Evolutionary conservation across 2,329 filamentous ascomycete species (phyloP), one percentile per base, ranked within the genome.

Genomic region (Pezicula radicicola): DNA sequence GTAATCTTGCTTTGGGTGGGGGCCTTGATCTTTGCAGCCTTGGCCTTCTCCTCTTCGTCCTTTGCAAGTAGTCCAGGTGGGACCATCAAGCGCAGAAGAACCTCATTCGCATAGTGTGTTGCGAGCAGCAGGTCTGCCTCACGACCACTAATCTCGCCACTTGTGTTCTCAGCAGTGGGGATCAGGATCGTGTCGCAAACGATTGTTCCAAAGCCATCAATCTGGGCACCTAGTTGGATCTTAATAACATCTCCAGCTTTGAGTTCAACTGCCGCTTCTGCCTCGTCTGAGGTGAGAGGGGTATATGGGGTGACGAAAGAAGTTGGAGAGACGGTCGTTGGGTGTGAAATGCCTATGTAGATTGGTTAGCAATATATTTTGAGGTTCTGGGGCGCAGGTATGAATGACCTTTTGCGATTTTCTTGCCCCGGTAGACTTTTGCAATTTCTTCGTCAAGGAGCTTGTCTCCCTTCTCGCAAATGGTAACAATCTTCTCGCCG

Each of bases 351-450:
- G 68, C 93, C 88, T 91, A 60, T 33, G 41, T 28, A 44, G n/a
- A 49, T 28, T 9, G 42, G 55, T 63, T 53, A 62, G 66, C 55
- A 60, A 55, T 52, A 56, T 55, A 49, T 21, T 18, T 25, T 27
- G 35, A 46, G 48, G 8, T 13, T 18, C 9, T 3, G 8, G 44
- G 21, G 53, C 25, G 13, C 12, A 37, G 30, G 13, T 33, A 3
- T 18, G 3, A 40, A 21, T 15, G 16, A 89, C 89, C 94, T 82
- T 99, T 99, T 70, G 77, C 72, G 68, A 97, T 87, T 80, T 97
- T 97, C 82, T 97, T 97, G 74, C 92, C 93, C 72, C 96, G 92
- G 83, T 94, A 99, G 67, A 99, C 93, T 80, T 97, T 97, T 69
- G 83, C 75, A 51, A 96, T 81, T 75, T 97, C 94, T 68, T 96